A percentile compares a stretch with the other conserved stretches of the same genome.
Conservation (phyloP, 1,284 basidiomycete genomes). For the Amylostereum chailletii region DNA sequence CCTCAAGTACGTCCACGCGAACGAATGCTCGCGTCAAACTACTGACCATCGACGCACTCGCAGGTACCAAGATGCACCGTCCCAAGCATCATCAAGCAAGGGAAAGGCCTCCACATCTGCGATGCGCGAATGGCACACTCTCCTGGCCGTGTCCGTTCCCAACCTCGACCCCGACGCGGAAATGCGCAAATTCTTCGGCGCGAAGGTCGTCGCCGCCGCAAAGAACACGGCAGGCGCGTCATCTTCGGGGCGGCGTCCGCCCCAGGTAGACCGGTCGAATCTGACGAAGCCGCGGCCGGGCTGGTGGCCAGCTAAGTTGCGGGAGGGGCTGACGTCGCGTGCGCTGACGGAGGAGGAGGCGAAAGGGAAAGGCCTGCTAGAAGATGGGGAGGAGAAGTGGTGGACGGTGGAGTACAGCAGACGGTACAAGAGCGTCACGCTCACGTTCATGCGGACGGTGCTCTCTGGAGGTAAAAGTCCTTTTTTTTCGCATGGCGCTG, state of each 20-base stretch:
- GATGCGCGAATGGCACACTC: conserved; percentile 29
- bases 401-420: conserved; percentile 84
- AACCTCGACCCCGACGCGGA: conserved; percentile 84
- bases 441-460: conserved; percentile 74
- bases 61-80: too few species aligned
- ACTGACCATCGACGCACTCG: not conserved
- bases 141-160: conserved; percentile 69
- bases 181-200: conserved; percentile 86
- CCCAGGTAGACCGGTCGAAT: conserved; percentile 40
- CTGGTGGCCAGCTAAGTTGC: conserved; percentile 55
- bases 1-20: conserved; percentile 43
- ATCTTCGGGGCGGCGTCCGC: conserved; percentile 15
- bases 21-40: not conserved
- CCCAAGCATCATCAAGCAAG: not conserved
- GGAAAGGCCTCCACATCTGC: conserved; percentile 17
- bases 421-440: conserved; percentile 73
- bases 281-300: conserved; percentile 51
- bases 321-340: conserved; percentile 65
- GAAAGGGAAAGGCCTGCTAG: conserved; percentile 36
- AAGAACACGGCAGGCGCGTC: conserved; percentile 32
- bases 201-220: conserved; percentile 68
- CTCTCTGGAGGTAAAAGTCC: conserved; percentile 61
- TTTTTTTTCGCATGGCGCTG: not conserved
- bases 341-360: conserved; percentile 49
- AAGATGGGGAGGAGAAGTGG: conserved; percentile 56